Evolutionary conservation across 2,329 filamentous ascomycete species (phyloP), one percentile per base, ranked within the genome.

Genomic region (Stemphylium beticola): DNA sequence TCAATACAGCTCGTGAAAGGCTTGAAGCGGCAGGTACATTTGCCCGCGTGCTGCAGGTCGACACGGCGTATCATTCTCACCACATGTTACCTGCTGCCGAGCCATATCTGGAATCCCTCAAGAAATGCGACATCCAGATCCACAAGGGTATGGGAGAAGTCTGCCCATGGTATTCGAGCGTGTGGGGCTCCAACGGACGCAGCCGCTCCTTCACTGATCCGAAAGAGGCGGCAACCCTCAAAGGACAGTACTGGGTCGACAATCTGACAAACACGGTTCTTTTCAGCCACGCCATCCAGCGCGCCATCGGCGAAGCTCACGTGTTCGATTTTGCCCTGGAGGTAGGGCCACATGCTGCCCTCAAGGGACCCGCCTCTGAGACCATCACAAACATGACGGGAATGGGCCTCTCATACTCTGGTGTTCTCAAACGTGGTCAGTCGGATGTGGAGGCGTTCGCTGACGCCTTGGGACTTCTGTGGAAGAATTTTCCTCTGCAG

Each of bases 321-420:
- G 14, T 8, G 58, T 20, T 46, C 12, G 26, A 39, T 4, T 7
- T 55, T 10, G 29, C 42, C 3, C 26, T 81, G 4, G 80, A 82
- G 43, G 64, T 81, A 10, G 79, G 80, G 0, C 76, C 78, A 3
- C 79, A 81, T 56, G 74, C 78, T 0, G 73, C 77, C 2, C 68
- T 82, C 8, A 77, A 76, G 34, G 55, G 57, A 1, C 47, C 47
- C 6, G 20, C 17, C 22, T 11, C 26, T 4, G 29, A 62, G 15
- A 55, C 31, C 9, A n/a, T 60, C 14, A 65, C 45, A 9, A 14
- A 20, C n/a, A 9, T 32, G 7, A 10, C 9, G 14, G 32, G 12
- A 2, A 6, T 10, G n/a, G 14, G 11, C 3, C 4, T 38, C 4
- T 48, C 42, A 2, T 37, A 68, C 58, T 9, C 10, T 40, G 7